Percentiles rank a stretch among this genome's conserved stretches.
Evolutionary conservation across 2,329 filamentous ascomycete species (phyloP).

Genomic region (Pseudomassariella vexata): DNA sequence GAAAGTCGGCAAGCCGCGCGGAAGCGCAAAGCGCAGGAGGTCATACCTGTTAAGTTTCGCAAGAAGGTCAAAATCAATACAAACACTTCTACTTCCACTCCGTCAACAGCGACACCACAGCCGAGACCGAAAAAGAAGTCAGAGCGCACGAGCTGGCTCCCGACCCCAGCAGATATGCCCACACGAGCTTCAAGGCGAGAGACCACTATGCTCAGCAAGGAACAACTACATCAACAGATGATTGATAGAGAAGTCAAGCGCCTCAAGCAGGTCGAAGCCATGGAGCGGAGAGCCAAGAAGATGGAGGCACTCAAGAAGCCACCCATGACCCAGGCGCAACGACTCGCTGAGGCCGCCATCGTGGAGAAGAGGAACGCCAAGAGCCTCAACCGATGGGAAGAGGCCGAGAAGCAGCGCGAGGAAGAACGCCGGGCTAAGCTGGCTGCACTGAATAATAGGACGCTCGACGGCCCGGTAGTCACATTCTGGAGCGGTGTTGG

Average conservation of each 20-base stretch:
- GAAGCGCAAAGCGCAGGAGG: conserved; percentile 77
- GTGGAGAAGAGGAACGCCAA: conserved; percentile 84
- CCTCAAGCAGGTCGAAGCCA: conserved; percentile 62
- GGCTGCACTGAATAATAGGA: conserved; percentile 81
- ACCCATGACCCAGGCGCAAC: conserved; percentile 80
- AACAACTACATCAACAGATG: conserved; percentile 64
- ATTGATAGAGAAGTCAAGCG: conserved; percentile 65
- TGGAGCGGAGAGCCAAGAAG: conserved; percentile 64
- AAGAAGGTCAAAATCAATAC: conserved; percentile 68
- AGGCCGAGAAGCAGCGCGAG: conserved; percentile 81
- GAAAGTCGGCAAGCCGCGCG: conserved; percentile 60
- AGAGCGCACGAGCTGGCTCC: conserved; percentile 54
- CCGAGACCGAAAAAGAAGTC: conserved; percentile 55
- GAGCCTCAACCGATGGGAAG: conserved; percentile 90
- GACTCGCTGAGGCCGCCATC: conserved; percentile 73
- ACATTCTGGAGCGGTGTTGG: conserved; percentile 92
- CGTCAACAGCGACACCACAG: conserved; percentile 30
- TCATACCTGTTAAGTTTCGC: conserved; percentile 62
- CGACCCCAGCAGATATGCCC: conserved; percentile 46
- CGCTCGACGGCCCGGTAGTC: conserved; percentile 81
- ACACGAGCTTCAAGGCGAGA: conserved; percentile 52
- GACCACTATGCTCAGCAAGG: conserved; percentile 54
- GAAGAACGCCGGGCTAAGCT: conserved; percentile 78
- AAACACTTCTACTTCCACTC: conserved; percentile 26
- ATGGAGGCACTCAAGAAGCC: conserved; percentile 71